Evolutionary conservation across 306 rosid genomes (phyloP).

Genomic region (Sicyos baderoa): DNA sequence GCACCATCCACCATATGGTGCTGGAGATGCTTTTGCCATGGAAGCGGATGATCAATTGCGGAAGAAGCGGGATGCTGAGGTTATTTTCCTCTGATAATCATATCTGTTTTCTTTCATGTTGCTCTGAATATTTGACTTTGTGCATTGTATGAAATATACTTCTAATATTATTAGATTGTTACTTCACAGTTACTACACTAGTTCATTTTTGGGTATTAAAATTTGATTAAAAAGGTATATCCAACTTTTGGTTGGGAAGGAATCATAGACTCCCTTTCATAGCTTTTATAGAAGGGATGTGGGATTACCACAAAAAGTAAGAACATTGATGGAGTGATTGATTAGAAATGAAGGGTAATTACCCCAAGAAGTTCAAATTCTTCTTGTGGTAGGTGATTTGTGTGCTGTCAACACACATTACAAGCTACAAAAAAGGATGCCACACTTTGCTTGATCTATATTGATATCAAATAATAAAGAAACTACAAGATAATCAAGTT

Average conservation of each 20-base stretch:
- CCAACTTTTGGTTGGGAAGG: not conserved
- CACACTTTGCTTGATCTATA: no score
- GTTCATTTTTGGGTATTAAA: slow-evolving; percentile 1
- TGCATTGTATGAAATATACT: not conserved
- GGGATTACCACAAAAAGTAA: not conserved
- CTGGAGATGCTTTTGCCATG: slow-evolving; percentile 93
- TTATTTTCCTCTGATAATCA: slow-evolving; percentile 13
- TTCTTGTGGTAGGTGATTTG: no score
- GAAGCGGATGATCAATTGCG: slow-evolving; percentile 87
- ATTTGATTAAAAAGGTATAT: not conserved
- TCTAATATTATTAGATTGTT: not conserved
- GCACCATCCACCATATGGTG: slow-evolving; percentile 77
- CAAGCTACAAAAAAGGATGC: no score
- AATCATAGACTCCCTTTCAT: not conserved
- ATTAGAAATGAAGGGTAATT: no score
- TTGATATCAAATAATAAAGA: no score
- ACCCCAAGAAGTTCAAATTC: no score
- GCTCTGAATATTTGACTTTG: not conserved
- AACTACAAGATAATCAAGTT: no score
- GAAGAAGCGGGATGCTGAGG: slow-evolving; percentile 93
- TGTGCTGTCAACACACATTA: no score
- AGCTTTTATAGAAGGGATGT: not conserved
- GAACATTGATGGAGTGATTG: no score
- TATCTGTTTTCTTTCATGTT: slow-evolving; percentile 11
- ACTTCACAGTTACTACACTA: not conserved